Conservation (phyloP, 805 yeast genomes). For the Hanseniaspora pseudoguilliermondii region DNA sequence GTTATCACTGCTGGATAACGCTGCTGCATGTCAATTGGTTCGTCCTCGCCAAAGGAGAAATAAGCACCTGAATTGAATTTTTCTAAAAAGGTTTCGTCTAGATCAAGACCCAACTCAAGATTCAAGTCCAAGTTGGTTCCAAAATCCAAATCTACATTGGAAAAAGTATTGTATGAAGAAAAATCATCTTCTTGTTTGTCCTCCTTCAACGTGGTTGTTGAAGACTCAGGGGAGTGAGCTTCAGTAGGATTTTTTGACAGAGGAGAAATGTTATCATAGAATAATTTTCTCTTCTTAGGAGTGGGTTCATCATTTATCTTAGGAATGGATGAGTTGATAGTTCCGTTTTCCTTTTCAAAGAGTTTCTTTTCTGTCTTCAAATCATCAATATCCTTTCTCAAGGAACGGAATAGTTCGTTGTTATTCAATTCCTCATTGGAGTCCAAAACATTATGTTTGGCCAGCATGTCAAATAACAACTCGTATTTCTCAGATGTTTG, state of each 20-base stretch:
- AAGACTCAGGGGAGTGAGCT: background rate
- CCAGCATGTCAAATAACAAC: background rate
- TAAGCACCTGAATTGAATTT: background rate
- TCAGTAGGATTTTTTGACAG: background rate
- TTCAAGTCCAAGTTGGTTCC: background rate
- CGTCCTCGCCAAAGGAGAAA: background rate
- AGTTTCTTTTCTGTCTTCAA: background rate
- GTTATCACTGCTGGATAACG: slow-evolving; percentile 16
- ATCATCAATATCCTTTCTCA: background rate
- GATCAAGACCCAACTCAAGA: slow-evolving; percentile 7
- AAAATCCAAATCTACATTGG: background rate
- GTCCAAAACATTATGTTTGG: background rate
- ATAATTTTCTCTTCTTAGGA: slow-evolving; percentile 6
- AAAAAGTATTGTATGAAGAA: background rate
- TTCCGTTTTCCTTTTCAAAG: slow-evolving; percentile 7
- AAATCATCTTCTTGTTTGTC: background rate
- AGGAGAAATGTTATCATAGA: background rate
- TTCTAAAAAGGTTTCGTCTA: slow-evolving; percentile 11
- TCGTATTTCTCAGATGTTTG: slow-evolving; percentile 26
- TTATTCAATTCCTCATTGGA: background rate
- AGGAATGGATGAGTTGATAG: slow-evolving; percentile 9
- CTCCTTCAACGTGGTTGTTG: background rate
- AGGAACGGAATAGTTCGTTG: background rate
- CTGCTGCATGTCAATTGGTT: slow-evolving; percentile 11
- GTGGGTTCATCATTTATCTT: background rate